These are phyloP conservation scores for Mucor plumbeus DNA, from an alignment of 371 early-diverging fungal genomes.

Conservation along the genomic window DNA sequence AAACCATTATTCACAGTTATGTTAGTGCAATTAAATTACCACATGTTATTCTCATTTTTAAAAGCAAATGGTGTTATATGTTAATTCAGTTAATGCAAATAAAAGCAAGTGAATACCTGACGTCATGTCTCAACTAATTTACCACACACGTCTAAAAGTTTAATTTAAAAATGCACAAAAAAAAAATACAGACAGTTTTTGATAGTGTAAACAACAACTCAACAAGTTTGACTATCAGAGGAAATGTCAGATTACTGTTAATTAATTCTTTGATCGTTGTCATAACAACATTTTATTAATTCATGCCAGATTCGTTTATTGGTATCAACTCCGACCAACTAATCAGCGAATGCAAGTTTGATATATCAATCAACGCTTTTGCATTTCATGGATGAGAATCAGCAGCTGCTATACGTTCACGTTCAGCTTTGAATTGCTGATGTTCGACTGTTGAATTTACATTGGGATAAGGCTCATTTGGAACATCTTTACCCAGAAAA, in stretches of 20 bases:
- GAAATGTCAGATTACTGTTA: no score
- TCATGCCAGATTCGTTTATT: neutral
- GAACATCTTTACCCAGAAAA: conserved; percentile 23
- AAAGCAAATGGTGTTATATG: neutral
- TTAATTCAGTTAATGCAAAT: neutral
- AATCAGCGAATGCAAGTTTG: no score
- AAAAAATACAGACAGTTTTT: neutral
- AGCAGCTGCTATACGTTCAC: neutral
- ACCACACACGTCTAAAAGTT: neutral
- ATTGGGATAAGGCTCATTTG: conserved; percentile 24
- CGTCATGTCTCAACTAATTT: neutral
- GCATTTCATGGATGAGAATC: neutral
- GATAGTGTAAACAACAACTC: no score
- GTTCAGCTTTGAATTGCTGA: neutral
- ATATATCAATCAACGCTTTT: neutral
- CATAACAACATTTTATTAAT: neutral
- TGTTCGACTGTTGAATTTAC: conserved; percentile 13
- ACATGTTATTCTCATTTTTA: neutral
- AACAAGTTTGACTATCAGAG: no score
- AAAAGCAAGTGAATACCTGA: neutral
- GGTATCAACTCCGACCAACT: neutral
- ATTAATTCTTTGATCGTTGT: neutral
- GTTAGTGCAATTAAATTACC: neutral
- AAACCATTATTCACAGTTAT: neutral
- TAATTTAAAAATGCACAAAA: neutral